Evolutionary conservation across 208 protist genomes (phyloP).

Genomic region (Herpetomonas samuelpessoai): DNA sequence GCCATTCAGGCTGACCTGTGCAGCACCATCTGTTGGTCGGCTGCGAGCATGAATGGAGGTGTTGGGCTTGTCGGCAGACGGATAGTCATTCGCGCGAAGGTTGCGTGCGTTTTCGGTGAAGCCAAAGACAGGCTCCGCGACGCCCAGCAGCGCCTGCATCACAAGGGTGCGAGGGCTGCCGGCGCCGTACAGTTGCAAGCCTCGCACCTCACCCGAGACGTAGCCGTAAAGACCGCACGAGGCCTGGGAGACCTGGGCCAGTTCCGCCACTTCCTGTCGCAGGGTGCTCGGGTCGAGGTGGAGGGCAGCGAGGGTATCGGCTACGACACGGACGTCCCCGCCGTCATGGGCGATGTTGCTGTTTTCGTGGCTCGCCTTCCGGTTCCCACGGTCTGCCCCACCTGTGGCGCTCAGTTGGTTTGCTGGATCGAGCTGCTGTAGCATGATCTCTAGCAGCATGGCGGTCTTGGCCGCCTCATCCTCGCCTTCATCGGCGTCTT

Average conservation of each 20-base stretch:
- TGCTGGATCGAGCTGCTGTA: not conserved
- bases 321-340: too few species aligned
- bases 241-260: slow-evolving; percentile 38
- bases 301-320: not conserved
- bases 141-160: slow-evolving; percentile 62
- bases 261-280: slow-evolving; percentile 28
- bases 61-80: not conserved
- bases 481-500: not conserved
- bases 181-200: slow-evolving; percentile 62
- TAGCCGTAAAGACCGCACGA: slow-evolving; percentile 59
- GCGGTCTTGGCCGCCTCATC: not conserved
- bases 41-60: slow-evolving; percentile 11
- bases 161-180: slow-evolving; percentile 49
- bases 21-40: too few species aligned
- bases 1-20: not conserved
- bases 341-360: too few species aligned
- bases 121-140: slow-evolving; percentile 38
- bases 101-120: slow-evolving; percentile 4
- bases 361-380: too few species aligned
- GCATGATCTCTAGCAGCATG: not conserved
- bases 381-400: too few species aligned
- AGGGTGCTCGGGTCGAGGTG: slow-evolving; percentile 7
- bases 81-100: not conserved
- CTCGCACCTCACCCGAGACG: slow-evolving; percentile 62
- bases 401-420: not conserved